Evolutionary conservation across 441 rosid genomes (phyloP).

Genomic region (Melastoma candidum): DNA sequence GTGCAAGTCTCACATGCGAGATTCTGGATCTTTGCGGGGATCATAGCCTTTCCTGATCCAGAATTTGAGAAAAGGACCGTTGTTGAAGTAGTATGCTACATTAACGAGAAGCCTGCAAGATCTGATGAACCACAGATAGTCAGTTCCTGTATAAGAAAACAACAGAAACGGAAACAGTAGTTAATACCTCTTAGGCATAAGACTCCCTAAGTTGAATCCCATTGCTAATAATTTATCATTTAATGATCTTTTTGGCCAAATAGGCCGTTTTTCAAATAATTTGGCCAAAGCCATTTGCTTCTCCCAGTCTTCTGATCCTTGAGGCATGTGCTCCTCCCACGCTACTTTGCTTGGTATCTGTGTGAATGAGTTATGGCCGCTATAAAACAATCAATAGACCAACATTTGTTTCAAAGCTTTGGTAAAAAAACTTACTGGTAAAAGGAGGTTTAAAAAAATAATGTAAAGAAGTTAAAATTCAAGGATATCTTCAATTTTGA

Average conservation of each 20-base stretch:
- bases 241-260: conserved; percentile 82
- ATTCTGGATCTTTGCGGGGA: conserved; percentile 90
- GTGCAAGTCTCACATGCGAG: conserved; percentile 63
- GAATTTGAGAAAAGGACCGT: conserved; percentile 86
- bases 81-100: conserved; percentile 84
- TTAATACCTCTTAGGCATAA: conserved; percentile 63
- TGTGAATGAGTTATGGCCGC: conserved; percentile 21
- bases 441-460: conserved; percentile 8
- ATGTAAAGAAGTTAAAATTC: conserved; percentile 15
- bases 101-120: conserved; percentile 68
- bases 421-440: background rate
- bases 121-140: conserved; percentile 4
- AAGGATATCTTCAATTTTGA: conserved; percentile 80
- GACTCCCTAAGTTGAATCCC: conserved; percentile 50
- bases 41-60: conserved; percentile 99
- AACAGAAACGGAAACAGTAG: conserved; percentile 6
- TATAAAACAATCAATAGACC: too few species aligned
- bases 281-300: conserved; percentile 70
- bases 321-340: conserved; percentile 53
- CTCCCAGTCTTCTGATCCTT: conserved; percentile 56
- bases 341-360: conserved; percentile 82
- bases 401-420: background rate
- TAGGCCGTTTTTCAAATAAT: conserved; percentile 80
- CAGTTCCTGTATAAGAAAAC: background rate
- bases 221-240: conserved; percentile 55